Evolutionary conservation across 1,284 basidiomycete genomes (phyloP).

Genomic region (Cryptococcus sp.): DNA sequence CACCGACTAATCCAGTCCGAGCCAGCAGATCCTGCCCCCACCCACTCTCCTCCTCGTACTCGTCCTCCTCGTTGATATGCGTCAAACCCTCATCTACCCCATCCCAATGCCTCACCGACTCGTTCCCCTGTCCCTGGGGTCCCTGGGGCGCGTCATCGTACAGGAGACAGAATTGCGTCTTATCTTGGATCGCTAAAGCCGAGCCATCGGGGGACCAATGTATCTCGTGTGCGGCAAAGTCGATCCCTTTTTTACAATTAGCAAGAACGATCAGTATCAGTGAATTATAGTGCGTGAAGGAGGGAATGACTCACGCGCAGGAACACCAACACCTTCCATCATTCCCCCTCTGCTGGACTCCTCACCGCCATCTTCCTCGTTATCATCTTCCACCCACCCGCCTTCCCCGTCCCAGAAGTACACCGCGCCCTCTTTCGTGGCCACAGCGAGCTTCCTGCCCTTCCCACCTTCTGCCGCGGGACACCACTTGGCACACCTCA

Average conservation of each 20-base stretch:
- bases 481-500: constrained; percentile 31
- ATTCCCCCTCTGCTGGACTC: constrained; percentile 28
- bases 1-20: background rate
- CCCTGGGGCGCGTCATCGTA: constrained; percentile 25
- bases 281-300: background rate
- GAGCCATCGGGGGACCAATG: constrained; percentile 43
- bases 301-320: constrained; percentile 27
- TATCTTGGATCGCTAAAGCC: constrained; percentile 31
- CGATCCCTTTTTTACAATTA: constrained; percentile 15
- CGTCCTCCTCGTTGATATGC: constrained; percentile 29
- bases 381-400: constrained; percentile 33
- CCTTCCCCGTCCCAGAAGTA: constrained; percentile 44
- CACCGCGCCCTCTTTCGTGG: constrained; percentile 24
- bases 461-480: constrained; percentile 13
- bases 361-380: background rate
- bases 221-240: constrained; percentile 26
- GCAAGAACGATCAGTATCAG: background rate
- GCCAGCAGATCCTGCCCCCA: constrained; percentile 5
- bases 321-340: constrained; percentile 45
- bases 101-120: constrained; percentile 10
- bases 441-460: constrained; percentile 23
- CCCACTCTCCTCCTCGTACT: constrained; percentile 20
- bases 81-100: constrained; percentile 23
- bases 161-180: constrained; percentile 37
- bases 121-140: background rate